A percentile compares a stretch with the other conserved stretches of the same genome.
phyloP scores from a whole-genome alignment of 371 early-diverging fungal species.

The Mucor piriformis region DNA sequence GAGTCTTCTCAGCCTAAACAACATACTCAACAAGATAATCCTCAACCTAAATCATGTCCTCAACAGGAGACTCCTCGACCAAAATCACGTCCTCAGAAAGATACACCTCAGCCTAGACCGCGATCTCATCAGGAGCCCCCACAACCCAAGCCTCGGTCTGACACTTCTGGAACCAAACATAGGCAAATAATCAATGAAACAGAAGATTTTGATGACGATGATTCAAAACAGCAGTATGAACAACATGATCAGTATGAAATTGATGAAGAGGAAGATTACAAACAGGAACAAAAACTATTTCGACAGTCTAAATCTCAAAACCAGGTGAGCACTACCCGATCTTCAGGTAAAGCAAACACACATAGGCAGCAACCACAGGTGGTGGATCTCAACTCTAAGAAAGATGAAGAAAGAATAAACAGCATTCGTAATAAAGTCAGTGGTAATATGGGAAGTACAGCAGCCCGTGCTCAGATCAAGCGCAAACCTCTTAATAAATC shows the following conservation, averaged over 20 bases:
- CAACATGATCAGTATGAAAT: not conserved
- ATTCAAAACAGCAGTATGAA: not conserved
- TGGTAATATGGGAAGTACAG: conserved; percentile 24
- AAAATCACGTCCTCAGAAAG: not conserved
- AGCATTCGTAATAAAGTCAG: conserved; percentile 8
- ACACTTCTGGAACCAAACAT: no score
- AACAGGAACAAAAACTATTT: no score
- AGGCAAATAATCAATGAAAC: not conserved
- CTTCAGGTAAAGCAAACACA: no score
- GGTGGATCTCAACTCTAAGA: not conserved
- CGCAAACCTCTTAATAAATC: conserved; percentile 40
- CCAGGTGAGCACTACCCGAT: no score
- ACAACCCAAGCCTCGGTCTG: no score
- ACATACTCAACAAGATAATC: not conserved
- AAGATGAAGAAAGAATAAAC: not conserved
- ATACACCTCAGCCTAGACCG: not conserved
- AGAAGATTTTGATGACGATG: not conserved
- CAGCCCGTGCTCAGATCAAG: conserved; percentile 28
- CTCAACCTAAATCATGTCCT: not conserved
- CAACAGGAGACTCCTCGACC: not conserved
- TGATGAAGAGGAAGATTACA: no score
- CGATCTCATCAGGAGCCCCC: no score
- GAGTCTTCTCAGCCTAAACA: not conserved
- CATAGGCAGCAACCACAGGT: not conserved
- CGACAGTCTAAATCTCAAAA: no score